These are phyloP conservation scores for Paramecium caudatum DNA, from an alignment of 73 alveolate genomes.

Conservation along the genomic window DNA sequence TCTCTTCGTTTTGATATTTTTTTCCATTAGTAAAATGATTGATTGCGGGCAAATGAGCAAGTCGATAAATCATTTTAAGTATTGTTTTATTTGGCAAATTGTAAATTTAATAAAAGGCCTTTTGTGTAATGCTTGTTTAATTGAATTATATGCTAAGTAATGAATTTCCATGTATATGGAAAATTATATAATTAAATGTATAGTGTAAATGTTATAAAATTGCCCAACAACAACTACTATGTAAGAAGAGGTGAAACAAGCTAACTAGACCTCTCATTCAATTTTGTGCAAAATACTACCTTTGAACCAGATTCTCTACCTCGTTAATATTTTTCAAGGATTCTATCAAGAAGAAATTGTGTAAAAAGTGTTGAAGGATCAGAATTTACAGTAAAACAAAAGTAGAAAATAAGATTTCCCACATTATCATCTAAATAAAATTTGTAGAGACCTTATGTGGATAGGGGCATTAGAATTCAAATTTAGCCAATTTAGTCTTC, in stretches of 20 bases:
- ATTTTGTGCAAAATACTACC: slow-evolving; percentile 1
- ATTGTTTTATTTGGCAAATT: too few species aligned
- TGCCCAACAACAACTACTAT: too few species aligned
- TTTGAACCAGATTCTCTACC: neutral
- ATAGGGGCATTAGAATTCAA: neutral
- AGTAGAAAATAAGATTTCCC: neutral
- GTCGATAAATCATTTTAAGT: too few species aligned
- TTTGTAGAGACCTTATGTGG: neutral
- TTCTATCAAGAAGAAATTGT: neutral
- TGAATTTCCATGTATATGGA: too few species aligned
- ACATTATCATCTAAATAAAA: neutral
- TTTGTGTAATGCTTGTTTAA: too few species aligned
- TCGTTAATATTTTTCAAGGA: slow-evolving; percentile 1
- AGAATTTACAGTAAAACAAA: neutral
- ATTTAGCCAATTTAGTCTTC: neutral
- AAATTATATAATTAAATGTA: too few species aligned
- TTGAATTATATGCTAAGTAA: too few species aligned
- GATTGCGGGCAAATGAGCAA: too few species aligned
- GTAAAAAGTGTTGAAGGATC: neutral
- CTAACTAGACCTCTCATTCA: slow-evolving; percentile 13
- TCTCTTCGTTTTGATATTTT: too few species aligned
- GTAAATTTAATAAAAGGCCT: too few species aligned
- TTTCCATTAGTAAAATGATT: too few species aligned
- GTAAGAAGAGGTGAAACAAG: neutral
- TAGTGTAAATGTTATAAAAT: too few species aligned